Percentiles rank a stretch among this genome's conserved stretches.
These are phyloP conservation scores for Serpula lacrymans DNA, from an alignment of 768 basidiomycete species.

Conservation along the genomic window DNA sequence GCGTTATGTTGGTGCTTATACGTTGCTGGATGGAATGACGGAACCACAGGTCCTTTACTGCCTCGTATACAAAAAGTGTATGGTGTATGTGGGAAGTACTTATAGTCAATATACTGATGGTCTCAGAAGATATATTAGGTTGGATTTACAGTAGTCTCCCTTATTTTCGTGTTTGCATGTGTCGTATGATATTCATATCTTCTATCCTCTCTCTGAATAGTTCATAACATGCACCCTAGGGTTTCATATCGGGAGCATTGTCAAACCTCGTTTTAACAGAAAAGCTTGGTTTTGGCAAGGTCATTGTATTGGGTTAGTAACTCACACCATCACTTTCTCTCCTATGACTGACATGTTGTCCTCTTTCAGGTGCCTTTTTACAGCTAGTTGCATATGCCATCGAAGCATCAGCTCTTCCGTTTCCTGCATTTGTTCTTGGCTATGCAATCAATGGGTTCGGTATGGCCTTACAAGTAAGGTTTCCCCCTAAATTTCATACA, in stretches of 20 bases:
- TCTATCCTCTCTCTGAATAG: not conserved
- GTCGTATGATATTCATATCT: conserved; percentile 26
- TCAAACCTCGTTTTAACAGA: conserved; percentile 46
- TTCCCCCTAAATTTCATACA: not conserved
- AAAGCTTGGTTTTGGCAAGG: conserved; percentile 42
- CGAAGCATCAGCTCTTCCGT: conserved; percentile 55
- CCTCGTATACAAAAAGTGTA: conserved; percentile 65
- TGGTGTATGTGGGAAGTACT: conserved; percentile 27
- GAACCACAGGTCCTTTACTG: conserved; percentile 68
- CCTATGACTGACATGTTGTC: not conserved
- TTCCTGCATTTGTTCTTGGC: conserved; percentile 55
- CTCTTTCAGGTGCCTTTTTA: conserved; percentile 42
- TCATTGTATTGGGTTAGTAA: conserved; percentile 35
- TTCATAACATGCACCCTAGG: conserved; percentile 30
- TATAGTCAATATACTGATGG: too few species aligned
- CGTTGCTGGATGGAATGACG: conserved; percentile 77
- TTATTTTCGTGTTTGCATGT: conserved; percentile 52
- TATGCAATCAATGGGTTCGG: conserved; percentile 50
- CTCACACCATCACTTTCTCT: not conserved
- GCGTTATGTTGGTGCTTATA: conserved; percentile 56
- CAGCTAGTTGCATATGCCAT: conserved; percentile 55
- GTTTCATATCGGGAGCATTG: conserved; percentile 42
- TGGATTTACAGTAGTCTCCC: conserved; percentile 48
- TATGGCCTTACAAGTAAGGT: conserved; percentile 38
- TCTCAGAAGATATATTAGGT: conserved; percentile 28